Conservation (phyloP, 768 basidiomycete genomes). For the Agaricus blazei region DNA sequence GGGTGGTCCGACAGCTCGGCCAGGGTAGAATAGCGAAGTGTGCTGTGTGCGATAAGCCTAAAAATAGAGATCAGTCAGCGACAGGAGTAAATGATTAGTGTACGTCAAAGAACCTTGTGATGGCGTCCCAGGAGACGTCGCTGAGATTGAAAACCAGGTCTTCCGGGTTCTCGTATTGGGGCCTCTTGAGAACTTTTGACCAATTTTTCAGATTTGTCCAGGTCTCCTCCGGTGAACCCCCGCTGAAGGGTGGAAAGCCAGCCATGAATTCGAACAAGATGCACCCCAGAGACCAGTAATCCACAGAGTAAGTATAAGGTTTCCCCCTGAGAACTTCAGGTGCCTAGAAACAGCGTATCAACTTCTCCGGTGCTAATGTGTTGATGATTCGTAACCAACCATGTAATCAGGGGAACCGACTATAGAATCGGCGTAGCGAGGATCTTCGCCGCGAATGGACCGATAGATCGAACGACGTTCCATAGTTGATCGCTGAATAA, state of each 20-base stretch:
- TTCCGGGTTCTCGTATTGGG: constrained; percentile 93
- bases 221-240: constrained; percentile 92
- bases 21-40: constrained; percentile 71
- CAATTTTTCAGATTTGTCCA: constrained; percentile 99
- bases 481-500: constrained; percentile 86
- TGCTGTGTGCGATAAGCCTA: constrained; percentile 86
- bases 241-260: constrained; percentile 98
- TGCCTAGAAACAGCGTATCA: constrained; percentile 33
- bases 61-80: background rate
- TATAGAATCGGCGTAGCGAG: constrained; percentile 93
- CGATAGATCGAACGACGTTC: constrained; percentile 95
- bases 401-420: constrained; percentile 99
- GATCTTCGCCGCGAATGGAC: constrained; percentile 84
- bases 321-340: constrained; percentile 91
- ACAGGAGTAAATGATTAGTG: background rate
- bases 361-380: background rate
- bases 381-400: constrained; percentile 33
- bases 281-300: constrained; percentile 98
- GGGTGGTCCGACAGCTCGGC: constrained; percentile 69
- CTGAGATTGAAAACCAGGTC: constrained; percentile 95
- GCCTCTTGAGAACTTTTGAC: constrained; percentile 86
- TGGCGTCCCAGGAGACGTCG: constrained; percentile 91
- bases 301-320: constrained; percentile 93
- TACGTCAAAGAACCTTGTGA: constrained; percentile 56
- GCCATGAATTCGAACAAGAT: constrained; percentile 97